Conservation (phyloP, 2,329 filamentous ascomycete species). For the Cytospora schulzeri region DNA sequence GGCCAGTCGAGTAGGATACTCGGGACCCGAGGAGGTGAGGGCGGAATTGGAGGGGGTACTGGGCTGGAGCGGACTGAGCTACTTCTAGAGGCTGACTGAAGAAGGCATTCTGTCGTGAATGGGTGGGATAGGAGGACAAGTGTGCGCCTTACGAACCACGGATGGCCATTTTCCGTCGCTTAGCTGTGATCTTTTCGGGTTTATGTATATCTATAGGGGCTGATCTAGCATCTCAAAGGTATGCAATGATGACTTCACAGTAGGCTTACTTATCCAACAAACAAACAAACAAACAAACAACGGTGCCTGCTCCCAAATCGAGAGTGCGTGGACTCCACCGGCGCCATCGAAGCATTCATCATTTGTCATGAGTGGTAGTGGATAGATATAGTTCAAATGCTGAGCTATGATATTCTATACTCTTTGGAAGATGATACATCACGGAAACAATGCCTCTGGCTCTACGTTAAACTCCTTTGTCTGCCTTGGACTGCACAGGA, state of each 20-base stretch:
- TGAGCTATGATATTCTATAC: neutral
- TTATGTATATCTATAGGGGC: neutral
- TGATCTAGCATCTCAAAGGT: neutral
- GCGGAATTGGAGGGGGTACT: conserved; percentile 68
- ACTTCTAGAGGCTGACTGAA: conserved; percentile 42
- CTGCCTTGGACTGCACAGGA: conserved; percentile 27
- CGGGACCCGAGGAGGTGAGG: conserved; percentile 66
- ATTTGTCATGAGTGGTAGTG: neutral
- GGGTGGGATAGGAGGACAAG: neutral
- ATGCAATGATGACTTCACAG: neutral
- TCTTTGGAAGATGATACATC: neutral
- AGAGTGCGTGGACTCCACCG: neutral
- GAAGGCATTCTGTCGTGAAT: neutral
- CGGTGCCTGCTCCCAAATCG: neutral
- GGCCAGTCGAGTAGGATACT: conserved; percentile 70
- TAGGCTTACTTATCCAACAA: neutral
- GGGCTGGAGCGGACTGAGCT: conserved; percentile 64
- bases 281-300: neutral
- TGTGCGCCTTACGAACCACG: neutral
- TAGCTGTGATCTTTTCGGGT: neutral
- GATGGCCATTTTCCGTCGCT: neutral
- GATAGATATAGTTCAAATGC: neutral
- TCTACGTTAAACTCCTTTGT: conserved; percentile 1
- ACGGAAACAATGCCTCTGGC: no score
- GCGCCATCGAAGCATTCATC: neutral